These are phyloP conservation scores for Macrocybe gigantea DNA, from an alignment of 768 basidiomycete genomes.

Conservation along the genomic window DNA sequence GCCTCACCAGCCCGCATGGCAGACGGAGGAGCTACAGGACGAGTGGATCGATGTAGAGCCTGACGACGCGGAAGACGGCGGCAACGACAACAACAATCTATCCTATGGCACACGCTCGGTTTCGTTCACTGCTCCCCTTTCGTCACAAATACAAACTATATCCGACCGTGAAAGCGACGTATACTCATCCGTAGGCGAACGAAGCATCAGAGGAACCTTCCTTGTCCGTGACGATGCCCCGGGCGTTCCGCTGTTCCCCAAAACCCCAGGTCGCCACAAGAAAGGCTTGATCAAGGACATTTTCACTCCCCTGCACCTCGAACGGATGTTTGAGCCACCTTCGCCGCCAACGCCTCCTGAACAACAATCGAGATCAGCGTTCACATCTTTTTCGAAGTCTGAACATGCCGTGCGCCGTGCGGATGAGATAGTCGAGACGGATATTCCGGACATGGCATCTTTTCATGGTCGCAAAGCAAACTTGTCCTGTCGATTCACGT, in stretches of 20 bases:
- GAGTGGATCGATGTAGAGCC: slow-evolving; percentile 72
- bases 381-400: slow-evolving; percentile 2
- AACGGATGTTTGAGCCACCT: slow-evolving; percentile 92
- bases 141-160: slow-evolving; percentile 46
- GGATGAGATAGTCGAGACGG: slow-evolving; percentile 44
- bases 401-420: slow-evolving; percentile 1
- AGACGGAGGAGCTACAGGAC: slow-evolving; percentile 85
- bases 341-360: slow-evolving; percentile 52
- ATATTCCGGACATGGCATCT: slow-evolving; percentile 42
- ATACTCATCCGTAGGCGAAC: slow-evolving; percentile 15
- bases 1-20: slow-evolving; percentile 57
- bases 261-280: slow-evolving; percentile 58
- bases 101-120: slow-evolving; percentile 49
- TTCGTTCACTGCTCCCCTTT: slow-evolving; percentile 54
- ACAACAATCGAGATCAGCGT: slow-evolving; percentile 8
- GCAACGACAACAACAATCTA: slow-evolving; percentile 29
- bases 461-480: slow-evolving; percentile 40
- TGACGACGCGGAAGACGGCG: slow-evolving; percentile 31
- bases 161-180: slow-evolving; percentile 24
- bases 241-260: slow-evolving; percentile 48
- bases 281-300: slow-evolving; percentile 69
- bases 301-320: slow-evolving; percentile 83
- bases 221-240: slow-evolving; percentile 67
- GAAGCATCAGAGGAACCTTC: slow-evolving; percentile 54
- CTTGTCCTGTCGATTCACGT: slow-evolving; percentile 67